Conservation (phyloP, 768 basidiomycete genomes). For the Pisolithus orientalis region DNA sequence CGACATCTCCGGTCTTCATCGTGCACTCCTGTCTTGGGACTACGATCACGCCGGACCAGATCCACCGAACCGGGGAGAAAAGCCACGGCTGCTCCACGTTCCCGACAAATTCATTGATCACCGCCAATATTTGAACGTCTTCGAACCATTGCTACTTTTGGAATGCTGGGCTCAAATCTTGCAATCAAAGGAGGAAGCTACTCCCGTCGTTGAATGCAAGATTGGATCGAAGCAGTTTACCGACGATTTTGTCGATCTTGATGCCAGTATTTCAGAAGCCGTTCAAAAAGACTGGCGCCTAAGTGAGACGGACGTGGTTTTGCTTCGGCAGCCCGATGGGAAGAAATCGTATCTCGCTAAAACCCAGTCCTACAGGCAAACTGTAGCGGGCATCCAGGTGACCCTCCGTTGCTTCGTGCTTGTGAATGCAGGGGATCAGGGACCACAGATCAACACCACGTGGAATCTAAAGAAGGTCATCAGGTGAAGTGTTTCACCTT, state of each 20-base stretch:
- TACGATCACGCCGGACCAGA: conserved; percentile 60
- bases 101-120: conserved; percentile 63
- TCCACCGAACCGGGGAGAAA: conserved; percentile 47
- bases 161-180: conserved; percentile 90
- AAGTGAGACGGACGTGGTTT: conserved; percentile 79
- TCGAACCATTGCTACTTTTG: conserved; percentile 79
- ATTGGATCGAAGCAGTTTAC: conserved; percentile 64
- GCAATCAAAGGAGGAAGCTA: conserved; percentile 65
- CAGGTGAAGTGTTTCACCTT: conserved; percentile 42
- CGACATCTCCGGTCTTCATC: conserved; percentile 74
- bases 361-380: conserved; percentile 41
- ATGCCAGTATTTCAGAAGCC: conserved; percentile 50
- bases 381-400: conserved; percentile 44
- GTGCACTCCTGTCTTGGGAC: conserved; percentile 78
- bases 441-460: conserved; percentile 53
- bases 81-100: conserved; percentile 35
- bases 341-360: conserved; percentile 66
- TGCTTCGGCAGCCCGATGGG: conserved; percentile 56
- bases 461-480: conserved; percentile 81
- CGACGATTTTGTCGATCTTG: conserved; percentile 82
- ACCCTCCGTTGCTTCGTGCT: conserved; percentile 51
- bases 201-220: conserved; percentile 51
- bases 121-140: conserved; percentile 62
- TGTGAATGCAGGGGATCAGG: conserved; percentile 43
- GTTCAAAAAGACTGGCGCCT: conserved; percentile 69